phyloP scores from a whole-genome alignment of 768 basidiomycete genomes.

The Tulasnella sp. region DNA sequence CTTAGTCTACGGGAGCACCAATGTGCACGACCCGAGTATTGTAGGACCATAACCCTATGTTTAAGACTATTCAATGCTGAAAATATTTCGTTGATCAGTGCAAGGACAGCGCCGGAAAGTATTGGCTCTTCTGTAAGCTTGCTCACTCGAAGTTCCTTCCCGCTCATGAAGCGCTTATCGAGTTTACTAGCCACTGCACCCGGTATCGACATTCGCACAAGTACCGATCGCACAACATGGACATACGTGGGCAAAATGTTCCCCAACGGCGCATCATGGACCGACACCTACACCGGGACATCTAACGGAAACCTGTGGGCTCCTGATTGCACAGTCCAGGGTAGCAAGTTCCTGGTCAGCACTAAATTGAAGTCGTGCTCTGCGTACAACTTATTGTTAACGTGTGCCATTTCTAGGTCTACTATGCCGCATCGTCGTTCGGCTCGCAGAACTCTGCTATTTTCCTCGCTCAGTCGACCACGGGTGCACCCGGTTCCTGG shows the following conservation, averaged over 20 bases:
- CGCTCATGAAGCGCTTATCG: not conserved
- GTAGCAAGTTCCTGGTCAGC: slow-evolving; percentile 27
- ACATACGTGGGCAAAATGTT: slow-evolving; percentile 41
- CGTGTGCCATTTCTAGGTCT: slow-evolving; percentile 33
- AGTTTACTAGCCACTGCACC: slow-evolving; percentile 30
- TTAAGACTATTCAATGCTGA: not conserved
- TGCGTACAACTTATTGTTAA: no score
- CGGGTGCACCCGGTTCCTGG: slow-evolving; percentile 35
- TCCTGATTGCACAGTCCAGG: slow-evolving; percentile 32
- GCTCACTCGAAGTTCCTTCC: slow-evolving; percentile 25
- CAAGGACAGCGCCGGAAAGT: slow-evolving; percentile 41
- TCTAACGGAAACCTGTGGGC: slow-evolving; percentile 35
- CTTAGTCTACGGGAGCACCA: slow-evolving; percentile 26
- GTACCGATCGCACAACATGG: slow-evolving; percentile 42
- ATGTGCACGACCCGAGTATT: slow-evolving; percentile 43
- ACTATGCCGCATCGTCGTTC: slow-evolving; percentile 49
- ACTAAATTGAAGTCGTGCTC: no score
- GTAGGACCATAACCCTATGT: not conserved
- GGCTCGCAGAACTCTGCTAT: slow-evolving; percentile 49
- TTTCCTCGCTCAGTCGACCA: slow-evolving; percentile 46
- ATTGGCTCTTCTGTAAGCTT: slow-evolving; percentile 36
- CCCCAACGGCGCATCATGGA: slow-evolving; percentile 46
- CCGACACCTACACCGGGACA: slow-evolving; percentile 42
- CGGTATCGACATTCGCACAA: slow-evolving; percentile 46
- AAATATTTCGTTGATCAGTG: slow-evolving; percentile 26